These are phyloP conservation scores for Podaxis pistillaris DNA, from an alignment of 768 basidiomycete species.

Conservation along the genomic window DNA sequence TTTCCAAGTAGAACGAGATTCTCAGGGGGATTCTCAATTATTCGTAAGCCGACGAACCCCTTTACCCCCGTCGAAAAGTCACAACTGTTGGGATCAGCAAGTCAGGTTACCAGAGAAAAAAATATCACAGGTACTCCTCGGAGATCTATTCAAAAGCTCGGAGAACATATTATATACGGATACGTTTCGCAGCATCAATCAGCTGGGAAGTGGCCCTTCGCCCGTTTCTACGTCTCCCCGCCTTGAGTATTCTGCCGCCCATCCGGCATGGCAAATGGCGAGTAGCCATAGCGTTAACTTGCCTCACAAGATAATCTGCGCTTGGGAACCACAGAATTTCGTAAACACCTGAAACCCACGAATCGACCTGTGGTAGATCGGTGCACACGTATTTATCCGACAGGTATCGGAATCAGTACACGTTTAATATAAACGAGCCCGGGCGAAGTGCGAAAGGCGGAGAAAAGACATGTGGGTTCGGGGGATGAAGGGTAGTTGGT, in stretches of 20 bases:
- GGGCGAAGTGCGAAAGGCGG: background rate
- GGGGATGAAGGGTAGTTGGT: background rate
- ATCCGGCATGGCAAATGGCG: background rate
- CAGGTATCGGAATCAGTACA: background rate
- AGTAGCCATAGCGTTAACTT: background rate
- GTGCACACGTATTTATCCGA: background rate
- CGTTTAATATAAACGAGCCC: background rate
- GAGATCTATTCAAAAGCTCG: slow-evolving; percentile 6
- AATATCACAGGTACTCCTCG: slow-evolving; percentile 9
- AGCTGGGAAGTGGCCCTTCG: background rate
- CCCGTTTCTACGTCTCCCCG: background rate
- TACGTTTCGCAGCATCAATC: slow-evolving; percentile 4
- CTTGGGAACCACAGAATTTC: background rate
- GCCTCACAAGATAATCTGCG: background rate
- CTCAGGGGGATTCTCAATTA: background rate
- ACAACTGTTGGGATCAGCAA: background rate
- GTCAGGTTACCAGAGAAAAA: background rate
- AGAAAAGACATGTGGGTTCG: background rate
- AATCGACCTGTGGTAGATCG: background rate
- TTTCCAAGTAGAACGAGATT: background rate
- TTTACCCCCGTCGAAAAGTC: background rate
- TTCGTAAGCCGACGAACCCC: background rate
- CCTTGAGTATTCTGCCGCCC: slow-evolving; percentile 1
- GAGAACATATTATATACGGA: slow-evolving; percentile 9
- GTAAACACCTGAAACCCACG: background rate